Base-by-base conservation (phyloP, 805 yeast genomes). In the Saccharomycopsis capsularis region DNA sequence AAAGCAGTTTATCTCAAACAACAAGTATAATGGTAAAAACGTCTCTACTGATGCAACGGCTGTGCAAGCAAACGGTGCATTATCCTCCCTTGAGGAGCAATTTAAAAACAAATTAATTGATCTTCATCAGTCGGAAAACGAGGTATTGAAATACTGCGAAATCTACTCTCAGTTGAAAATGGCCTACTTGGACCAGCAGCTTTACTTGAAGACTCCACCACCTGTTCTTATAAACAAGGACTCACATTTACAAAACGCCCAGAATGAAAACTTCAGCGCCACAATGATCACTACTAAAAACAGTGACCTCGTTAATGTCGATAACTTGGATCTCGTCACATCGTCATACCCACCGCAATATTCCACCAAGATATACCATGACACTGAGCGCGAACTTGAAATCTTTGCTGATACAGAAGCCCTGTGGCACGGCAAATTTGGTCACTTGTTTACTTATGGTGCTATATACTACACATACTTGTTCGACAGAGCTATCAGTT, bases 351-450 rank as follows among this genome's bases (percentile, higher is more conserved):
- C 25, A 5, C 18, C 40, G 30, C 19, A 29, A 7, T 55, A 40
- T 24, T 40, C 47, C 9, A 38, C 32, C 0, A 60, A 68, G 2
- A 66, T 82, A 3, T 89, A 86, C 59, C 90, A 86, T 58, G 66
- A 72, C 6, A 60, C 87, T 24, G 96, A 87, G 60, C 58, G 63
- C 3, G 64, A 75, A 23, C 60, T 82, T 47, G 68, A 75, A 37
- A 77, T 88, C 2, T 80, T 85, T 59, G 78, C 83, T 2, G 91
- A 86, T 56, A 65, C 71, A 18, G 68, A 75, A 55, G 81, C 95
- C 1, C 82, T 81, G 23, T 90, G 97, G 96, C 95, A 87, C 50
- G 97, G 95, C 1, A 87, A 82, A 60, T 90, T 93, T 65, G 95
- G 96, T 1, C 99, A 93, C 61, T 67, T 93, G 37, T 85, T 84